Evolutionary conservation across 1,284 basidiomycete species (phyloP), one percentile per base, ranked within the genome.

Genomic region (Phellopilus nigrolimitatus): DNA sequence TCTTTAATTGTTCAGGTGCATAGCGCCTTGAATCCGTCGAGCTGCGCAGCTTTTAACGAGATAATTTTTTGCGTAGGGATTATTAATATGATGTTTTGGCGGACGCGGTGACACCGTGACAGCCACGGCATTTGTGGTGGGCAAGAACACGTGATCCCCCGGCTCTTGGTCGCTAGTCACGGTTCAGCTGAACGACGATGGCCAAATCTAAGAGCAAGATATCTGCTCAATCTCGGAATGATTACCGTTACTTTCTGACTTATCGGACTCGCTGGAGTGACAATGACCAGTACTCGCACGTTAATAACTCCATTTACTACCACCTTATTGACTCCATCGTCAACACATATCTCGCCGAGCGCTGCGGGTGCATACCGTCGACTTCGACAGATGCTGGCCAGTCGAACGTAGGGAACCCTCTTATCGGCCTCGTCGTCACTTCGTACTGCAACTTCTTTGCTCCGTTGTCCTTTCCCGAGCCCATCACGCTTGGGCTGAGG

Each of bases 221-320:
- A n/a, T n/a, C n/a, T n/a, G n/a, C n/a, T 30, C 47, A 19, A 13
- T 30, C 19, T 8, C 25, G 30, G 19, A 36, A 15, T 10, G 75
- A 84, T 57, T 88, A 86, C 56, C 56, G 56, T 3, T 86, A 76
- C 62, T 79, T 79, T 57, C 70, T 84, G 13, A 64, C 71, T 4
- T 82, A 87, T 61, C 75, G 76, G 46, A 86, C 85, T 17, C 74
- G 85, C 65, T 88, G 85, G 84, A 85, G 77, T 59, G 87, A 89
- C 70, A 89, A 89, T 59, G 87, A 89, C 68, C 85, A 88, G 60
- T 89, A 89, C 61, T 74, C 77, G 5, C 86, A 89, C 56, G 69
- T 88, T 58, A 89, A 89, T 66, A 89, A 89, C 65, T 74, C 82
- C 0, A 68, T 87, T n/a, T 89, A 87, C 65, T 86, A 87, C 62